Percentiles rank a stretch among this genome's conserved stretches.
These are phyloP conservation scores for Thuja plicata DNA, from an alignment of 83 land plant genomes.

Conservation along the genomic window DNA sequence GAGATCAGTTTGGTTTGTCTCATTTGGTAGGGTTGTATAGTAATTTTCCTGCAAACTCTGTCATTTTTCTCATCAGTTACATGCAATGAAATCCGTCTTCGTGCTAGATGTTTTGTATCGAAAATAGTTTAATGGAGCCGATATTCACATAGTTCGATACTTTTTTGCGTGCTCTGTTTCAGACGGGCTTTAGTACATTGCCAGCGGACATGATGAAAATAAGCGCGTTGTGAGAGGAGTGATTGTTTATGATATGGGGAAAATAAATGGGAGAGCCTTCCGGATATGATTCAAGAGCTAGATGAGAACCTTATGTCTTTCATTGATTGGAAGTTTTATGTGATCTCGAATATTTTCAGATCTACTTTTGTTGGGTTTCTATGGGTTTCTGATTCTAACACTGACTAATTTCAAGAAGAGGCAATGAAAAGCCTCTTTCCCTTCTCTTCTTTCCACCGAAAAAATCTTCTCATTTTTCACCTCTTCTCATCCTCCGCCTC, in stretches of 20 bases:
- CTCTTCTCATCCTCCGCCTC: no score
- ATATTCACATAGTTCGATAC: constrained; percentile 18
- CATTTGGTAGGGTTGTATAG: no score
- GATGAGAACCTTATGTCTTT: constrained; percentile 63
- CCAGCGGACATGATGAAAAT: constrained; percentile 80
- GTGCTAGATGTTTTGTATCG: not conserved
- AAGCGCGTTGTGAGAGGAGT: constrained; percentile 71
- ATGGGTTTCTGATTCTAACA: no score
- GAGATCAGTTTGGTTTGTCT: no score
- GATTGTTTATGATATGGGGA: constrained; percentile 50
- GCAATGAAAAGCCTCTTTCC: no score
- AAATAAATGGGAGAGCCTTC: constrained; percentile 54
- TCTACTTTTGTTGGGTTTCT: no score
- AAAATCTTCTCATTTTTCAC: no score
- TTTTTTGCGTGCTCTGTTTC: constrained; percentile 52
- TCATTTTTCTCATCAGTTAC: no score
- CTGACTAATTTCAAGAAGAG: no score
- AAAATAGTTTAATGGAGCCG: not conserved
- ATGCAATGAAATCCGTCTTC: not conserved
- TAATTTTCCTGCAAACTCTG: no score
- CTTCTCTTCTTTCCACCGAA: no score
- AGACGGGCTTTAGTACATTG: constrained; percentile 33
- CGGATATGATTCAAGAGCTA: constrained; percentile 63
- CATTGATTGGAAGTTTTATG: constrained; percentile 41
- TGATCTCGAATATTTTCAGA: no score